These are phyloP conservation scores for Piromyces finnis DNA, from an alignment of 192 early-diverging fungal species.

Conservation along the genomic window DNA sequence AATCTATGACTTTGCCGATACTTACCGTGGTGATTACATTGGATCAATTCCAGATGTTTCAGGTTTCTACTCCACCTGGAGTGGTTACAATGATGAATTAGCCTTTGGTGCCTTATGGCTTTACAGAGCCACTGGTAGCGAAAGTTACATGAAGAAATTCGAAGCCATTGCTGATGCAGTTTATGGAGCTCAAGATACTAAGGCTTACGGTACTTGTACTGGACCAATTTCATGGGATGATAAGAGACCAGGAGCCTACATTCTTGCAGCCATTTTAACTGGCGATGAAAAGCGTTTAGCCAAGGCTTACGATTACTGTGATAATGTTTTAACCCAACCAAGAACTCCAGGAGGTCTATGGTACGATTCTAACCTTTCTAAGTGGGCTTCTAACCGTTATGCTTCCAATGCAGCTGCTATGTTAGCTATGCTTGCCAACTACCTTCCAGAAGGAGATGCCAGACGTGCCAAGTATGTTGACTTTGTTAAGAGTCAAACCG, in stretches of 20 bases:
- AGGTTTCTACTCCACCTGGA: constrained; percentile 16
- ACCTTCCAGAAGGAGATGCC: background rate
- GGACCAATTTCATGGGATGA: constrained; percentile 21
- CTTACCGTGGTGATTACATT: constrained; percentile 14
- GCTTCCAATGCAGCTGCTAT: no score
- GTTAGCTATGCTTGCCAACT: background rate
- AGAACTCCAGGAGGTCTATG: background rate
- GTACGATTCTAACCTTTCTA: constrained; percentile 1
- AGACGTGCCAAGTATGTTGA: background rate
- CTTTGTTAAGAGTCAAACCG: constrained; percentile 12
- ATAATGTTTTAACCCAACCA: constrained; percentile 16
- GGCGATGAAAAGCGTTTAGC: constrained; percentile 11
- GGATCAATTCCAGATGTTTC: constrained; percentile 9
- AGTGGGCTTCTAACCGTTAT: constrained; percentile 3
- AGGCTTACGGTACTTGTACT: constrained; percentile 11
- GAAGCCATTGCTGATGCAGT: constrained; percentile 6
- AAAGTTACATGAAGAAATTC: constrained; percentile 18
- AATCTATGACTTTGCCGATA: constrained; percentile 24
- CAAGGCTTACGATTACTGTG: constrained; percentile 13
- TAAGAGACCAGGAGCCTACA: constrained; percentile 5
- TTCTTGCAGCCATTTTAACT: constrained; percentile 20
- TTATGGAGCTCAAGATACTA: background rate
- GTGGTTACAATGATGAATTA: constrained; percentile 17
- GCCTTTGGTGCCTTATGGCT: constrained; percentile 37
- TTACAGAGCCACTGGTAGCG: constrained; percentile 20